Evolutionary conservation across 2,329 filamentous ascomycete genomes (phyloP).

Genomic region (Colletotrichum sublineola): DNA sequence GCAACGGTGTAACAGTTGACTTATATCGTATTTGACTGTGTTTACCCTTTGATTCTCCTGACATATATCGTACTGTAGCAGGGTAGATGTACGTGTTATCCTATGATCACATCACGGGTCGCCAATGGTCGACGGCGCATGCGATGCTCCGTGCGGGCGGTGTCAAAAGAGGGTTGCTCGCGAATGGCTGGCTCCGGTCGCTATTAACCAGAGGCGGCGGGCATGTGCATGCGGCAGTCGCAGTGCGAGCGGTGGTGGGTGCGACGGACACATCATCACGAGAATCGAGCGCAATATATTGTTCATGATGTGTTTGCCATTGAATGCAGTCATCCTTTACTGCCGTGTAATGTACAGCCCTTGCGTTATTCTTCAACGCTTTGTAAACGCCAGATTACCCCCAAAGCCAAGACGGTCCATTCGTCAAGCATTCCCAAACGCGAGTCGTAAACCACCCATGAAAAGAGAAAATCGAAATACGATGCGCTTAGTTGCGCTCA

Average conservation of each 20-base stretch:
- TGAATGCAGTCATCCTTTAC: slow-evolving; percentile 50
- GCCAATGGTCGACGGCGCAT: too few relatives aligned
- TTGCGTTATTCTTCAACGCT: slow-evolving; percentile 55
- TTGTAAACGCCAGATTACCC: slow-evolving; percentile 62
- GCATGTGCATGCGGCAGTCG: too few relatives aligned
- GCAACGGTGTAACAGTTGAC: neutral
- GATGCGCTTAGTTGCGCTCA: slow-evolving; percentile 80
- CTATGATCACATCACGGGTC: neutral
- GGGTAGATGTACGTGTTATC: neutral
- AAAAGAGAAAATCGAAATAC: slow-evolving; percentile 46
- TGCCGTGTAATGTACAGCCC: slow-evolving; percentile 61
- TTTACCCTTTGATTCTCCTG: neutral
- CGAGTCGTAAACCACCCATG: slow-evolving; percentile 57
- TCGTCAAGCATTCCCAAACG: slow-evolving; percentile 57
- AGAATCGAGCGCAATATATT: neutral
- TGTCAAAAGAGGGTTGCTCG: too few relatives aligned
- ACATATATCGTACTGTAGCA: neutral
- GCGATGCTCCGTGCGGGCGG: too few relatives aligned
- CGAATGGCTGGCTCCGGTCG: too few relatives aligned
- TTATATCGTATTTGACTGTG: neutral
- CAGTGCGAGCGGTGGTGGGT: too few relatives aligned
- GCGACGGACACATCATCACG: neutral
- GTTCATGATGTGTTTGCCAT: slow-evolving; percentile 55
- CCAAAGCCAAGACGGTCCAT: slow-evolving; percentile 48
- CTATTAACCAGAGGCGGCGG: too few relatives aligned